phyloP scores from a whole-genome alignment of 306 rosid species.

The Malus asiatica region DNA sequence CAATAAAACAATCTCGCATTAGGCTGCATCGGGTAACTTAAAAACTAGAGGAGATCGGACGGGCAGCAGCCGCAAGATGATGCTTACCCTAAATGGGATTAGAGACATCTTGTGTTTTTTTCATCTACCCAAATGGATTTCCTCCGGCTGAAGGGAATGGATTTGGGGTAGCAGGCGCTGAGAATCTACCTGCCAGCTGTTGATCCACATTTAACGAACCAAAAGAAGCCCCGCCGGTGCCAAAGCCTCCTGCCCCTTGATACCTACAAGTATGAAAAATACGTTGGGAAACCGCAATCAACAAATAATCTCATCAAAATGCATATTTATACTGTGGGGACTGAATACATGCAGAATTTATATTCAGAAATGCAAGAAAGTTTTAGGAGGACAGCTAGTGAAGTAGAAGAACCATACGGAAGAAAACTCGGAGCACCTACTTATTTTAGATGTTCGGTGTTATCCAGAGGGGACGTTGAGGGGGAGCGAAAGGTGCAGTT shows the following conservation, averaged over 20 bases:
- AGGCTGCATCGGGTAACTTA: conserved; percentile 15
- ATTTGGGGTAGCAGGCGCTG: conserved; percentile 47
- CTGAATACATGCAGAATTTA: not conserved
- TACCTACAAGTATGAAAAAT: conserved; percentile 37
- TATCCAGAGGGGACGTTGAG: too few relatives aligned
- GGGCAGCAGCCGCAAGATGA: conserved; percentile 34
- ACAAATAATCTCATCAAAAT: not conserved
- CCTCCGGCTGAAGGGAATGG: conserved; percentile 52
- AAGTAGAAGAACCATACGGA: not conserved
- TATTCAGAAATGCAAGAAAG: not conserved
- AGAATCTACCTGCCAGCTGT: conserved; percentile 41
- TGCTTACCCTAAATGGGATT: conserved; percentile 33
- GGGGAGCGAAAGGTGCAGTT: too few relatives aligned
- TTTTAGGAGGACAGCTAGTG: not conserved
- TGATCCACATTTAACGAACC: conserved; percentile 53
- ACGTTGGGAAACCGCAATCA: not conserved
- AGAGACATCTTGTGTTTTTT: conserved; percentile 5
- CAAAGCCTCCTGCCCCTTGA: conserved; percentile 46
- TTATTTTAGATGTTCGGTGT: not conserved
- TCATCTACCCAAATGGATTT: conserved; percentile 73
- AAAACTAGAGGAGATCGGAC: conserved; percentile 23
- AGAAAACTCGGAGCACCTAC: not conserved
- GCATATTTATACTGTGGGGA: not conserved
- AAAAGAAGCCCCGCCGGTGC: conserved; percentile 38
- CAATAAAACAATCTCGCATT: conserved; percentile 18